Evolutionary conservation across 345 rosid genomes (phyloP).

Genomic region (Ailanthus altissimus): DNA sequence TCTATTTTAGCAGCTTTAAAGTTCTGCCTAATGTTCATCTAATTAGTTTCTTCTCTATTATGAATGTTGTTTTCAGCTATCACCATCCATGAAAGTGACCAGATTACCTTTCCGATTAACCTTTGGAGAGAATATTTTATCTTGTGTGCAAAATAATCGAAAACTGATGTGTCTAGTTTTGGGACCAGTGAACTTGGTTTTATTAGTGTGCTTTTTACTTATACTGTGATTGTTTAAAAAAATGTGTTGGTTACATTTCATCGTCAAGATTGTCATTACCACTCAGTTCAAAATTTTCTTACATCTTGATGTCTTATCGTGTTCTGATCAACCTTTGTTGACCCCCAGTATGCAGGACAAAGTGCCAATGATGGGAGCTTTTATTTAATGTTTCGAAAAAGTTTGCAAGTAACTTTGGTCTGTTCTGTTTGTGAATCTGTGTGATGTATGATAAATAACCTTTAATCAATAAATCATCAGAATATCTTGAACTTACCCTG

Average conservation of each 20-base stretch:
- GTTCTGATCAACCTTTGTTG: slow-evolving; percentile 7
- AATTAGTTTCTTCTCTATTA: background rate
- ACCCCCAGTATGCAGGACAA: background rate
- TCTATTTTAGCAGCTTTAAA: background rate
- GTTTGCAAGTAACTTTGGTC: background rate
- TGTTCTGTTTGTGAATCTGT: background rate
- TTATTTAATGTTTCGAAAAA: background rate
- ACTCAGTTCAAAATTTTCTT: background rate
- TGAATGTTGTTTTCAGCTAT: too few species aligned
- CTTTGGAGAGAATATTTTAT: background rate
- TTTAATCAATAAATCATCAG: background rate
- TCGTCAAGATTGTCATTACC: background rate
- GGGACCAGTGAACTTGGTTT: background rate
- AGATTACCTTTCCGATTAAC: background rate
- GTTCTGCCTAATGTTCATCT: background rate
- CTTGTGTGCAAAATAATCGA: background rate
- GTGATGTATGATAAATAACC: background rate
- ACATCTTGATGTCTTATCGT: background rate
- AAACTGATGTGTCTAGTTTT: background rate
- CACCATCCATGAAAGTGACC: background rate
- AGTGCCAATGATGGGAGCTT: background rate
- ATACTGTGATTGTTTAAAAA: background rate
- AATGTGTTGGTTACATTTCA: background rate
- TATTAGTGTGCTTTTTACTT: background rate
- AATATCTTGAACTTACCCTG: background rate